A percentile compares a stretch with the other conserved stretches of the same genome.
phyloP scores from a whole-genome alignment of 139 green algal species.

The Astrephomene gubernaculifera region DNA sequence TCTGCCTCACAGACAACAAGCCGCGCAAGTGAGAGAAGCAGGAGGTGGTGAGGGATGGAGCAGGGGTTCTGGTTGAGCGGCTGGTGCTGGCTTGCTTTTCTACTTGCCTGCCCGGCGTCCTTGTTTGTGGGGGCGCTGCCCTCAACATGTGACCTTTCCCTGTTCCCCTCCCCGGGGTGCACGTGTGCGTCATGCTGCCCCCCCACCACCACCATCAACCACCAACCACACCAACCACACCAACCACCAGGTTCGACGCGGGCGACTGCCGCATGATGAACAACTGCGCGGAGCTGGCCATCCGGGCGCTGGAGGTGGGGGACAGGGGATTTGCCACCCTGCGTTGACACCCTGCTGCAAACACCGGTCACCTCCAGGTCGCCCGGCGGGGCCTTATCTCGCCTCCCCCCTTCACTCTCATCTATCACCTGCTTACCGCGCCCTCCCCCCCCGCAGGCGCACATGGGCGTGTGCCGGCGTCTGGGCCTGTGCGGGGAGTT shows the following conservation, averaged over 20 bases:
- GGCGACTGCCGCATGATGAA: conserved; percentile 74
- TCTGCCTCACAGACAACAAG: conserved; percentile 74
- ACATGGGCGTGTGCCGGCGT: background rate
- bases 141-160: too few species aligned
- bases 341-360: too few species aligned
- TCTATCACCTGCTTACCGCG: background rate
- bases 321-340: background rate
- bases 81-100: too few species aligned
- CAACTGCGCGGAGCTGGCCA: conserved; percentile 81
- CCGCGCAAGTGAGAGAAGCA: conserved; percentile 54
- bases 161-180: too few species aligned
- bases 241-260: conserved; percentile 32
- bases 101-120: too few species aligned
- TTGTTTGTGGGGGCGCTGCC: too few species aligned
- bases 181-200: too few species aligned
- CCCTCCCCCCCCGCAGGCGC: conserved; percentile 3
- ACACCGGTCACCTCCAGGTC: too few species aligned
- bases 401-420: background rate
- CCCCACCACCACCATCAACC: too few species aligned
- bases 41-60: too few species aligned
- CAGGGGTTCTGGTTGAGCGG: too few species aligned
- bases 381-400: background rate
- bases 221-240: too few species aligned
- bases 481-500: background rate
- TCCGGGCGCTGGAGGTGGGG: conserved; percentile 27